Evolutionary conservation across 2,329 filamentous ascomycete species (phyloP), one percentile per base, ranked within the genome.

Genomic region (Cytospora schulzeri): DNA sequence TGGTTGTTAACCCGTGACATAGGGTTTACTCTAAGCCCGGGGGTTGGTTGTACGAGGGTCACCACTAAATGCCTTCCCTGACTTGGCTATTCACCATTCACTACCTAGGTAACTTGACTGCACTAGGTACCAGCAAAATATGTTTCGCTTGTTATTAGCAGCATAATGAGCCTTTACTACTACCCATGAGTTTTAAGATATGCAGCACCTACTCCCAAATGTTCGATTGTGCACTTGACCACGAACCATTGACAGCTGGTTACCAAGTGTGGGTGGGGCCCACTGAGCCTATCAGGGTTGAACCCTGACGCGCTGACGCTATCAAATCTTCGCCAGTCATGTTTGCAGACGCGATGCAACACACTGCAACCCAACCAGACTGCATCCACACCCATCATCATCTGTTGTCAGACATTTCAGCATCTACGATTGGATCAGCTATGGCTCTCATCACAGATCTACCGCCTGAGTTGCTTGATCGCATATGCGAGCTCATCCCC

Each of bases 401-500:
- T 24, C 3, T 4, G 11, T 19, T 48, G 45, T n/a, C n/a, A n/a
- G n/a, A n/a, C n/a, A n/a, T n/a, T n/a, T n/a, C n/a, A n/a, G n/a
- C 12, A 5, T n/a, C n/a, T 12, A 48, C 19, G 6, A 14, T 9
- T 48, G 45, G 45, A 11, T 48, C 59, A 35, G 26, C 1, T 35
- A 62, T 62, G 59, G 48, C 59, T 17, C 53, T 50, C 28, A 62
- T 62, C 22, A 48, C 41, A 12, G 59, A 62, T 31, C 38, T 62
- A n/a, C 59, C 59, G 59, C 59, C 59, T 1, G 59, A 62, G 38
- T 38, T 62, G 52, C 52, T 62, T 9, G 45, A 41, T 28, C 59
- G 59, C 52, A 56, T 62, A 15, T 62, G 59, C 59, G 59, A 62
- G 38, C 55, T 62, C 22, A 38, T 62, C 38, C 41, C 59, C 52